Base-by-base conservation (phyloP, 768 basidiomycete genomes). In the Rhodotorula babjevae region DNA sequence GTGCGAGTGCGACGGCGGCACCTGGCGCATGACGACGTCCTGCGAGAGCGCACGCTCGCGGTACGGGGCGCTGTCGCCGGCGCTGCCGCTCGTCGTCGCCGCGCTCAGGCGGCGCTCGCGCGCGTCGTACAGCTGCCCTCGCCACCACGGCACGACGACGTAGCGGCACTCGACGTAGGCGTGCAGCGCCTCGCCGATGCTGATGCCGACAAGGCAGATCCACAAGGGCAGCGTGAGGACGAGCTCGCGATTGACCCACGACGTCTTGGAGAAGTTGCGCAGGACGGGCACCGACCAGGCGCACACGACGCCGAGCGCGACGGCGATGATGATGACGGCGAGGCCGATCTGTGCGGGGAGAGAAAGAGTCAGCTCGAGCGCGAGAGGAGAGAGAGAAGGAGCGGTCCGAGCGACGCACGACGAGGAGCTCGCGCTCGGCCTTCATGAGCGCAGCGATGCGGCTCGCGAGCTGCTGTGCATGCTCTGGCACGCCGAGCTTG, bases 251-350 rank as follows among this genome's bases (percentile, higher is more conserved):
- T 46, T 47, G n/a, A 16, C 3, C 40, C 40, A 61, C 8, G 44
- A 46, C 23, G 42, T 3, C 11, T 1, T 16, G 8, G 15, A 0
- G 18, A 15, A 29, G 1, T 2, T 0, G 2, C 60, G 42, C n/a
- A 61, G 46, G n/a, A n/a, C n/a, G 42, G 46, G n/a, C 18, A 47
- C 29, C 8, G 60, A 61, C 60, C 60, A 61, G 3, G n/a, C 16
- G 60, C 27, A 3, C 3, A 16, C 16, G 44, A 61, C 29, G 19
- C 44, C 15, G 44, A 61, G 44, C 15, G 25, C 10, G 19, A 29
- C 3, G 19, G 60, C 40, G n/a, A 19, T 19, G n/a, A 47, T 15
- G 46, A 47, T 42, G 60, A 61, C 42, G n/a, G 42, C n/a, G n/a
- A 29, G n/a, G 19, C 60, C 60, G 29, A 61, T 29, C 60, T 59